Percentiles rank a stretch among this genome's conserved stretches.
Evolutionary conservation across 1,284 basidiomycete species (phyloP).

Genomic region (Cystobasidiaceae sp.): DNA sequence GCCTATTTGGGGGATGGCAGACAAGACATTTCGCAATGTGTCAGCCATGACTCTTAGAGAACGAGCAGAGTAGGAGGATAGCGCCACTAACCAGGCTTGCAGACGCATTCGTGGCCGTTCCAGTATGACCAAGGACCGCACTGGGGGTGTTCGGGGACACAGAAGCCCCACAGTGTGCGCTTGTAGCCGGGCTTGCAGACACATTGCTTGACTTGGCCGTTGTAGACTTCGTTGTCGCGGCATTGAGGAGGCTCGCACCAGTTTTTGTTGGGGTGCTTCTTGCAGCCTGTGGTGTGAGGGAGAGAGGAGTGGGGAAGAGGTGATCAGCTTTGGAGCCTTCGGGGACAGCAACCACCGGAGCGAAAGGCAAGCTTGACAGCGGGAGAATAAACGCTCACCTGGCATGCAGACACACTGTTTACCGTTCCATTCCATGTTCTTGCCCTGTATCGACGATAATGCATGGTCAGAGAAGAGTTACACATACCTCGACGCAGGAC

Average conservation of each 20-base stretch:
- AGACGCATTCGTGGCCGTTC: no score
- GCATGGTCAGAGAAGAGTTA: not conserved
- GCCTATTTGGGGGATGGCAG: not conserved
- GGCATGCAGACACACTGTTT: constrained; percentile 13
- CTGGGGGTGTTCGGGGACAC: no score
- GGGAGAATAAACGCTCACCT: not conserved
- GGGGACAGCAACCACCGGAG: no score
- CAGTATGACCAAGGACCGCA: no score
- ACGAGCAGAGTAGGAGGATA: no score
- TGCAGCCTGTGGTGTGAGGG: constrained; percentile 5
- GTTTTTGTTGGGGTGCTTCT: not conserved
- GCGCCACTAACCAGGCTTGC: constrained; percentile 6
- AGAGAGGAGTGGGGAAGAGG: not conserved
- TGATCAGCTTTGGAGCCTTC: no score
- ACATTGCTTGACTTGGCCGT: not conserved
- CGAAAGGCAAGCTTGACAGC: not conserved
- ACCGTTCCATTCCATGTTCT: constrained; percentile 22
- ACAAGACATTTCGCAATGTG: not conserved
- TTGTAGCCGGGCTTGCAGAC: no score
- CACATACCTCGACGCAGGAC: no score
- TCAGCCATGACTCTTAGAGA: not conserved
- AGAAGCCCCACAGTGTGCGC: no score
- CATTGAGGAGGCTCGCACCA: constrained; percentile 13
- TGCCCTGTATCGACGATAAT: not conserved
- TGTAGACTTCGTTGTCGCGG: constrained; percentile 2